These are phyloP conservation scores for Peronospora tabacina DNA, from an alignment of 352 stramenopile genomes.

Conservation along the genomic window DNA sequence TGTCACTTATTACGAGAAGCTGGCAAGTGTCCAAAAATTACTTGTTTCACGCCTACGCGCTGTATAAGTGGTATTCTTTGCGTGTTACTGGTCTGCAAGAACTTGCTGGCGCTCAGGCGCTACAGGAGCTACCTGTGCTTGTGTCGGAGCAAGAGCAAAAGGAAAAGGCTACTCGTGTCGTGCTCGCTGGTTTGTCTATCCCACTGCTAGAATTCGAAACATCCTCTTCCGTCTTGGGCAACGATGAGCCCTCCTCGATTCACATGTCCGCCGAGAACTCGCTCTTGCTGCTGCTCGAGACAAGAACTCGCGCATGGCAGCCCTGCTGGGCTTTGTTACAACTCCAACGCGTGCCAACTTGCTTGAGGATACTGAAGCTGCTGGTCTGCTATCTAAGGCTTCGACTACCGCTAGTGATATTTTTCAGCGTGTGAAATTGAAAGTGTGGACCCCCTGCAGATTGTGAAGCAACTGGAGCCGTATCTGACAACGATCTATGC, in stretches of 20 bases:
- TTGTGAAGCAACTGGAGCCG: conserved; percentile 67
- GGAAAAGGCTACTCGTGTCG: conserved; percentile 85
- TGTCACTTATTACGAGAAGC: conserved; percentile 96
- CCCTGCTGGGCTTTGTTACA: conserved; percentile 84
- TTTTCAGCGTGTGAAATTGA: conserved; percentile 59
- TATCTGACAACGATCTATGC: conserved; percentile 38
- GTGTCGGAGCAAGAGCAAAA: conserved; percentile 75
- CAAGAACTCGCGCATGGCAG: conserved; percentile 92
- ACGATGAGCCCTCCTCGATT: conserved; percentile 51
- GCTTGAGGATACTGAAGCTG: conserved; percentile 82
- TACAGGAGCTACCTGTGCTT: conserved; percentile 34
- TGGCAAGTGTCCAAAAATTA: conserved; percentile 96
- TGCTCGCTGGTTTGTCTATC: conserved; percentile 92
- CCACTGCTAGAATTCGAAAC: conserved; percentile 70
- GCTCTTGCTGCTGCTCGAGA: conserved; percentile 64
- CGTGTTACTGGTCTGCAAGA: conserved; percentile 83
- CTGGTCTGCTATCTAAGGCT: conserved; percentile 60
- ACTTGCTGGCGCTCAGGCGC: conserved; percentile 33
- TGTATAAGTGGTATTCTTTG: conserved; percentile 93
- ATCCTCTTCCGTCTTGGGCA: conserved; percentile 45
- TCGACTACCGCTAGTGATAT: conserved; percentile 48
- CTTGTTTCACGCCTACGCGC: conserved; percentile 95
- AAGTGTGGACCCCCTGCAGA: conserved; percentile 67
- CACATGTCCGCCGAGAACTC: conserved; percentile 29
- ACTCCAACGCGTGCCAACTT: conserved; percentile 87